Percentiles rank a stretch among this genome's conserved stretches.
Evolutionary conservation across 306 rosid species (phyloP).

Genomic region (Citrullus amarus): DNA sequence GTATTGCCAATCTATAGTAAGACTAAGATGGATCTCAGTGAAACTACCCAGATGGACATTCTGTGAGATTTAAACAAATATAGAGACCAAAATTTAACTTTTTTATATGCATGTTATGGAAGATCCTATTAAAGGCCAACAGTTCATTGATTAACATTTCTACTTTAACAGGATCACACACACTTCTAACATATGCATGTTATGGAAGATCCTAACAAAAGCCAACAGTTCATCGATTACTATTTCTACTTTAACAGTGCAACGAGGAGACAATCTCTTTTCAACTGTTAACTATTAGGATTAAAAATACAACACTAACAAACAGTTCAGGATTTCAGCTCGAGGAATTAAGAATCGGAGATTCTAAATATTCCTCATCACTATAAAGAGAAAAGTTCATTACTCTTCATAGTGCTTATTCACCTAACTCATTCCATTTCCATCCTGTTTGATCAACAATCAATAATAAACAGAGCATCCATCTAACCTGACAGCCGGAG

Average conservation of each 20-base stretch:
- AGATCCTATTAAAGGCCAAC: background rate
- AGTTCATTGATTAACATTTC: background rate
- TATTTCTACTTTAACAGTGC: background rate
- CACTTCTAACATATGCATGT: background rate
- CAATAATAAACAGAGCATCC: background rate
- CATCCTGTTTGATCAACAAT: background rate
- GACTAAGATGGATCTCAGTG: background rate
- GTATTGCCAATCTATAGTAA: background rate
- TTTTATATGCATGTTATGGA: background rate
- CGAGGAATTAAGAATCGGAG: background rate
- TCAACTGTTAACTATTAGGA: background rate
- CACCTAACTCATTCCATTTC: background rate
- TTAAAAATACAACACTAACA: background rate
- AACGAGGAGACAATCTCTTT: background rate
- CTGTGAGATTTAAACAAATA: background rate
- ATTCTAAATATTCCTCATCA: background rate
- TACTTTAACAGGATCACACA: background rate
- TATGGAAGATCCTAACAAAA: background rate
- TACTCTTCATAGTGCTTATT: background rate
- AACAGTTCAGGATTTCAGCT: background rate
- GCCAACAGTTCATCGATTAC: background rate
- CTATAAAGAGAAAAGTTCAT: background rate
- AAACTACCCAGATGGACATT: background rate
- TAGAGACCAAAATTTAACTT: background rate
- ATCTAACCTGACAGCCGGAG: constrained; percentile 38